Base-by-base conservation (phyloP, 2,329 filamentous ascomycete genomes). In the Botrytis galanthina region DNA sequence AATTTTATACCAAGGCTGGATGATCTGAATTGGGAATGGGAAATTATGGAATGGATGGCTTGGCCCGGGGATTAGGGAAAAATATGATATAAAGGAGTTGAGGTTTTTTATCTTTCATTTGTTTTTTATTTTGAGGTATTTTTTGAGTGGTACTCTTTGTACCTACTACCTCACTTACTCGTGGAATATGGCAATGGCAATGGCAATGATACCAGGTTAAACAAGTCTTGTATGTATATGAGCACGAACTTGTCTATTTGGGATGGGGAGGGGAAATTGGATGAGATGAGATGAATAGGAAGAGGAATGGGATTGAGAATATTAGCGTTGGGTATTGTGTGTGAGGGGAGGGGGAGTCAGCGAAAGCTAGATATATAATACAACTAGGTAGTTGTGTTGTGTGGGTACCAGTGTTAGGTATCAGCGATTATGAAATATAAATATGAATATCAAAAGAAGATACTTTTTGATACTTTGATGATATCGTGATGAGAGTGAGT, bases 1-100 rank as follows among this genome's bases (percentile, higher is more conserved):
- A n/a, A 35, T 66, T 51, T 62, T 39, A 67, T 51, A 67, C 63
- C 63, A 51, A 51, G 63, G 44, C 26, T 67, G 44, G 44, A 51
- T 32, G 39, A 29, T 46, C 32, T 16, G 44, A 32, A n/a, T 35
- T 10, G 32, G 44, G 44, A 35, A 46, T 14, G 60, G 63, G 63
- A 35, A n/a, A n/a, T 51, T n/a, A 51, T n/a, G 48, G 48, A 51
- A 51, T 51, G 48, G 48, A 51, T 51, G 26, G 48, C 10, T 6
- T n/a, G 26, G 48, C 26, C 48, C 1, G 48, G 22, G 48, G 26
- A 51, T 51, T 48, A 26, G 44, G 63, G 18, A 35, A 66, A 32
- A 54, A 54, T 54, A 66, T 46, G 8, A 51, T 51, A 37, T 26
- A n/a, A 37, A 35, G 63, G 63, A 37, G 63, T 37, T 61, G 32